Base-by-base conservation (phyloP, 2,329 filamentous ascomycete species). In the Pyrenochaeta sp. region DNA sequence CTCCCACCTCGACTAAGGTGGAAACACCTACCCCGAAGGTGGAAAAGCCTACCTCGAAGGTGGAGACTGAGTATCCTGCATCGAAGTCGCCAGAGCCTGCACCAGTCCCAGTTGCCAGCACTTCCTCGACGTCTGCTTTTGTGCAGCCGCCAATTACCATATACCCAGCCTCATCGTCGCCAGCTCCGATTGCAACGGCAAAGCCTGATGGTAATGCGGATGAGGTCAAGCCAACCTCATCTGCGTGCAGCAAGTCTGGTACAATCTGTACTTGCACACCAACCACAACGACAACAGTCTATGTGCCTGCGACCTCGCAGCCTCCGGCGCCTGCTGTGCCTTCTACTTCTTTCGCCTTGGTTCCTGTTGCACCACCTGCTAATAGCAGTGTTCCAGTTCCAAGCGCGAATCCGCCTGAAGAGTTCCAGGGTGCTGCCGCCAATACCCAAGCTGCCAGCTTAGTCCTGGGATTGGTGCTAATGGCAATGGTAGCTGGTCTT, bases 391-490 rank as follows among this genome's bases (percentile, higher is more conserved):
- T 41, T 15, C 38, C 55, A 2, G 58, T 35, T 27, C 35, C 60
- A 13, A n/a, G n/a, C n/a, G n/a, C n/a, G n/a, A 48, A 43, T 11
- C 35, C 39, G 18, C 55, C 56, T 9, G 27, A 37, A 14, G 32
- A 56, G 36, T 70, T 69, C 36, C 31, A 47, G 4, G 65, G 67
- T 20, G 58, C 55, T 22, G 65, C 56, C 3, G 48, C 45, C 28
- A 57, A 35, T 42, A 21, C 53, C 10, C 54, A 50, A 35, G 32
- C 52, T 23, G 36, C 42, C 15, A 35, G 48, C 39, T 61, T 61
- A 6, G 24, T 65, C 23, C 19, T 66, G 10, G 56, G 44, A 15
- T 56, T 59, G 2, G 20, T 55, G 7, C 45, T 48, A 6, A 30
- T 65, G 20, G 62, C 56, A 11, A 23, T 55, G 18, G 35, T 57